Evolutionary conservation across 1,284 basidiomycete genomes (phyloP), one percentile per base, ranked within the genome.

Genomic region (Sanghuangporus sanghuang): DNA sequence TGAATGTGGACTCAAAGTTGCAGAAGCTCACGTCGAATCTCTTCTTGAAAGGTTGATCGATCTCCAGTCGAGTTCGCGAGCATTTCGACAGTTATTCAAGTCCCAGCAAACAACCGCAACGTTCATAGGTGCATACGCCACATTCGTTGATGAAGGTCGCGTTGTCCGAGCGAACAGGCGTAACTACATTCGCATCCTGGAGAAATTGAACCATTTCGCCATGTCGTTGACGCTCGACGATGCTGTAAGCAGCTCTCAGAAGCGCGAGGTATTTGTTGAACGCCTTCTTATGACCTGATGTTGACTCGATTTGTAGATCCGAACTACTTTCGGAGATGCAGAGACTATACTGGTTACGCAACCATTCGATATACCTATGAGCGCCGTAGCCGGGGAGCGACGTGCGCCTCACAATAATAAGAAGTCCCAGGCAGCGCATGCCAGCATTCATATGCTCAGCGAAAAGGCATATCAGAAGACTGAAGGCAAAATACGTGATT

Each of bases 71-170:
- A 80, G 82, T 0, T 85, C 81, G 65, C 71, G 80, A 0, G 82
- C 83, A 0, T 92, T 92, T 73, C 83, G 88, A 12, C 81, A 87
- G 62, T 71, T 88, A 1, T 92, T 92, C 74, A 85, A 80, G 68
- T 89, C 86, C 0, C 85, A 89, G 63, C 83, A 84, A 61, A 82
- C 81, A 3, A 88, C 86, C 0, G 82, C 86, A 62, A 68, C 84
- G 8, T 87, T 91, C 67, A 77, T 92, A 11, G 81, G 85, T 38
- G 82, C 83, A 16, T 87, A 86, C 71, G 82, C 81, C 67, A 70
- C 75, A 1, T 90, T 87, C 69, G 79, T 85, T 3, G 68, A 73
- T 1, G 77, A 78, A 23, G 72, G 85, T 0, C 69, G 75, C 0
- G 67, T 70, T 16, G 71, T 77, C 1, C 57, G 70, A 3, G 75